Conservation (phyloP, 2,329 filamentous ascomycete species). For the Tolypocladium paradoxum region DNA sequence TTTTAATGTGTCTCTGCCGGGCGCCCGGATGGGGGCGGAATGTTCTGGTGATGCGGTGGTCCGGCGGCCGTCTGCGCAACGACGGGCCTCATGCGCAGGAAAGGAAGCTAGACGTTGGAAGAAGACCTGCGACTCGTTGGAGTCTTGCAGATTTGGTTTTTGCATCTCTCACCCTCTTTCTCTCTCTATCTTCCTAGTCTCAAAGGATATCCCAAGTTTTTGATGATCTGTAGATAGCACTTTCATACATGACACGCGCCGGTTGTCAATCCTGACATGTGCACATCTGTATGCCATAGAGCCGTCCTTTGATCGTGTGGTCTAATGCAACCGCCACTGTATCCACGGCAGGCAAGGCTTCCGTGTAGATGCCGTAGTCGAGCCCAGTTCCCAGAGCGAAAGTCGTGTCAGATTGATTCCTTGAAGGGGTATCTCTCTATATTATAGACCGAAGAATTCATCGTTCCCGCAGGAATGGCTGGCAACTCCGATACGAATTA, state of each 20-base stretch:
- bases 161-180: slow-evolving; percentile 12
- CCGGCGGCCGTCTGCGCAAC: not conserved
- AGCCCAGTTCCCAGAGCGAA: too few species aligned
- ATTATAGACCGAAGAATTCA: not conserved
- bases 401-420: not conserved
- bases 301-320: not conserved
- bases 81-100: not conserved
- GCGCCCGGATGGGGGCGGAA: not conserved
- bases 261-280: not conserved
- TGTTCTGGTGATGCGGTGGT: not conserved
- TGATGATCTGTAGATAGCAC: slow-evolving; percentile 6
- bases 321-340: too few species aligned
- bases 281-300: not conserved
- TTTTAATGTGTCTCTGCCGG: slow-evolving; percentile 1
- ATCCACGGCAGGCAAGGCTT: not conserved
- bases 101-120: slow-evolving; percentile 1
- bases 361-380: too few species aligned
- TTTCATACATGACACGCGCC: not conserved
- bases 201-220: slow-evolving; percentile 9
- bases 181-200: slow-evolving; percentile 10
- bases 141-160: slow-evolving; percentile 17
- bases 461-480: not conserved
- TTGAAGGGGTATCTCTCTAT: not conserved
- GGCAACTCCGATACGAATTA: not conserved
- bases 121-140: slow-evolving; percentile 7